phyloP scores from a whole-genome alignment of 73 alveolate genomes.

The Paraurostyla sp. region DNA sequence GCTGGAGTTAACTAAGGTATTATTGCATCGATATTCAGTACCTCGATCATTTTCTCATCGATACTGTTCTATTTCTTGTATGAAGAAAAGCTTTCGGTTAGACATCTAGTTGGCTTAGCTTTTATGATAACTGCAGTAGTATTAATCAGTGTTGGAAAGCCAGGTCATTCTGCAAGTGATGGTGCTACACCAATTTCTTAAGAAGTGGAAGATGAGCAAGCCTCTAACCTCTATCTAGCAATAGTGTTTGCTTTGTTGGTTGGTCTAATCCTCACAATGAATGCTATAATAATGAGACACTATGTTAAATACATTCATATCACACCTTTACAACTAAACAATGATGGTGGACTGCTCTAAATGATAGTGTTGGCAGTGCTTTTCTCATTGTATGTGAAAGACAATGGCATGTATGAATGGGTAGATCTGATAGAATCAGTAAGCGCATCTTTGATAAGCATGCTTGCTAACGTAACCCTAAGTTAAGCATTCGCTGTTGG shows the following conservation, averaged over 20 bases:
- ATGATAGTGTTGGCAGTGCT: not conserved
- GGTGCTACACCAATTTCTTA: not conserved
- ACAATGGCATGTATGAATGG: constrained; percentile 1
- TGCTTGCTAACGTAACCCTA: constrained; percentile 11
- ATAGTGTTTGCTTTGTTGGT: not conserved
- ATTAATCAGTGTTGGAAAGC: not conserved
- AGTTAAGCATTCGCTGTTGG: constrained; percentile 25
- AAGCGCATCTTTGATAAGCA: not conserved
- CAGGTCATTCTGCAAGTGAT: not conserved
- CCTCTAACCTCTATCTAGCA: not conserved
- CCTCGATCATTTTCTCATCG: constrained; percentile 6
- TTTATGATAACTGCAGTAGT: constrained; percentile 12
- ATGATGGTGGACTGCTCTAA: constrained; percentile 24
- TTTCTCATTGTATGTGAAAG: not conserved
- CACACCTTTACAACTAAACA: not conserved
- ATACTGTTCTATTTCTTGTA: not conserved
- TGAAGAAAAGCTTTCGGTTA: not conserved
- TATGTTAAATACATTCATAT: constrained; percentile 20
- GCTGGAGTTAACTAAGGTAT: constrained; percentile 16
- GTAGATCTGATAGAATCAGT: not conserved
- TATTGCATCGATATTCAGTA: constrained; percentile 16
- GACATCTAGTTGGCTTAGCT: constrained; percentile 14
- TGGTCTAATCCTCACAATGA: not conserved
- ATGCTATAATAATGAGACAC: constrained; percentile 1
- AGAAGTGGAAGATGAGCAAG: not conserved